phyloP scores from a whole-genome alignment of 345 rosid species.

The Syzygium aqueum region DNA sequence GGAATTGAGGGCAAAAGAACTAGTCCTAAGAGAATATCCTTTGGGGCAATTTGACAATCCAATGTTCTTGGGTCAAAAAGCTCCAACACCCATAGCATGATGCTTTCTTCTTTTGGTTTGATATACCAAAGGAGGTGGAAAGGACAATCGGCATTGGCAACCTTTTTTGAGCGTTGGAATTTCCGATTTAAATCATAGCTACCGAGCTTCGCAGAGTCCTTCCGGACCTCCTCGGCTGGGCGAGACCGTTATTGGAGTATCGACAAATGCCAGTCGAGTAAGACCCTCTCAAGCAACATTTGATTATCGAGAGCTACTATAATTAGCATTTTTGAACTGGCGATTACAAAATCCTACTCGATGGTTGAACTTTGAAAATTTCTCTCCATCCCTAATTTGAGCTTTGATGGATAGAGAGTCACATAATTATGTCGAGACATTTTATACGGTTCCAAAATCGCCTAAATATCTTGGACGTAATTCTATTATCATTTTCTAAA shows the following conservation, averaged over 20 bases:
- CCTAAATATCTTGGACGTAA: background rate
- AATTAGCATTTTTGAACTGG: background rate
- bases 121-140: background rate
- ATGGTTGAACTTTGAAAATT: background rate
- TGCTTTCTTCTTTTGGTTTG: background rate
- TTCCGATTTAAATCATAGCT: background rate
- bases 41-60: background rate
- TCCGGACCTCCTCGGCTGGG: background rate
- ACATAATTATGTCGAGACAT: background rate
- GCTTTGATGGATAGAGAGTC: background rate
- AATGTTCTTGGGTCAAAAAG: background rate
- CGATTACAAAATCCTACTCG: background rate
- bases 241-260: background rate
- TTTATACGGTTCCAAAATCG: background rate
- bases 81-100: background rate
- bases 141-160: background rate
- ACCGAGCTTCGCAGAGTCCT: background rate
- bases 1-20: background rate
- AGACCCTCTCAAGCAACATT: background rate
- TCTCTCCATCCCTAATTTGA: background rate
- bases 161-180: too few species aligned
- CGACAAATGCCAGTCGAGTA: background rate
- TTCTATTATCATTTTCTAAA: background rate
- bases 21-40: background rate
- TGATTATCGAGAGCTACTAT: background rate